These are phyloP conservation scores for Hemerocallis citrina DNA, from an alignment of 106 monocot species.

Conservation along the genomic window DNA sequence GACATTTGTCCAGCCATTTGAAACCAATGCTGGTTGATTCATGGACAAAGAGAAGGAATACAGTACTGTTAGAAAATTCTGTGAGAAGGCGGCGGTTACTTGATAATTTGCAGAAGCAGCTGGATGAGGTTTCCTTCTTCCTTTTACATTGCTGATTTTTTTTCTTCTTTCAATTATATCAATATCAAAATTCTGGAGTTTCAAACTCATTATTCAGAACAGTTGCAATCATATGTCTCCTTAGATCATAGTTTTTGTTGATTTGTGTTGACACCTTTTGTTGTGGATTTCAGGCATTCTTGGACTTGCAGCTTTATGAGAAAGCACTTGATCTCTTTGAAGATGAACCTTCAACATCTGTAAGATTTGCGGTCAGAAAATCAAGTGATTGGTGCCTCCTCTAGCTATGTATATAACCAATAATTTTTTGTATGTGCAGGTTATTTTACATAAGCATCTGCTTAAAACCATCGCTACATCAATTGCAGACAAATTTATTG, in stretches of 20 bases:
- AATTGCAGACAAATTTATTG: conserved; percentile 59
- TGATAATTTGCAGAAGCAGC: conserved; percentile 78
- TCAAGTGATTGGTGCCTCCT: neutral
- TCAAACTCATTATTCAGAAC: neutral
- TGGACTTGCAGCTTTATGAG: conserved; percentile 88
- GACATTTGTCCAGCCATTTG: conserved; percentile 52
- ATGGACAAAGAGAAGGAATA: conserved; percentile 62
- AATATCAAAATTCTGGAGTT: neutral
- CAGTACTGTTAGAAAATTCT: conserved; percentile 60
- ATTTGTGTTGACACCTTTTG: neutral
- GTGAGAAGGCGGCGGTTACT: conserved; percentile 63
- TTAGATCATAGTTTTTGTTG: conserved; percentile 39
- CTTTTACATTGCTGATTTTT: neutral
- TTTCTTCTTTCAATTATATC: neutral
- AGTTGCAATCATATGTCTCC: neutral
- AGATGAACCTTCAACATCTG: conserved; percentile 75
- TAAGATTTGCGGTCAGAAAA: conserved; percentile 19
- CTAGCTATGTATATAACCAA: neutral
- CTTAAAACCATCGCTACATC: conserved; percentile 64
- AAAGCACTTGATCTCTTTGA: conserved; percentile 79
- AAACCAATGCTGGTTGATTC: conserved; percentile 72
- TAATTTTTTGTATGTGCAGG: conserved; percentile 24
- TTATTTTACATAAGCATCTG: conserved; percentile 84
- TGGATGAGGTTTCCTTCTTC: conserved; percentile 71
- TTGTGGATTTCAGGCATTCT: conserved; percentile 39